A percentile compares a stretch with the other conserved stretches of the same genome.
These are phyloP conservation scores for Trametes hirsuta DNA, from an alignment of 1,284 basidiomycete species.

Conservation along the genomic window DNA sequence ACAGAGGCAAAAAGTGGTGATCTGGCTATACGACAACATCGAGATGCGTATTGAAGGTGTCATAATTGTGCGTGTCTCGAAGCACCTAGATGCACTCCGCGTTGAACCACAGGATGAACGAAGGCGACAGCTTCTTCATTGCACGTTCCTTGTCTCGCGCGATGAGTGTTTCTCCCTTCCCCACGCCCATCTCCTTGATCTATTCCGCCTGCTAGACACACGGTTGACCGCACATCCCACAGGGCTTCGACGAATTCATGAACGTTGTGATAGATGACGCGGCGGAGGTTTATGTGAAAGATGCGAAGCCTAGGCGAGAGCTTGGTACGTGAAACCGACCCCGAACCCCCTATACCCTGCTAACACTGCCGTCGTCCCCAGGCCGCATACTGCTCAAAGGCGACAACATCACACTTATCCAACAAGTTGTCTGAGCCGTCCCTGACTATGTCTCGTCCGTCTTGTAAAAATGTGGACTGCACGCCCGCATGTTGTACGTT, in stretches of 20 bases:
- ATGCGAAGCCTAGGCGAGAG: constrained; percentile 81
- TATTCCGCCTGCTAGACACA: neutral
- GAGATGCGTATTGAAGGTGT: constrained; percentile 97
- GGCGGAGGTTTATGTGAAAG: constrained; percentile 90
- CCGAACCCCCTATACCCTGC: neutral
- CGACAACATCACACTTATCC: constrained; percentile 95
- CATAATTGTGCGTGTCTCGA: constrained; percentile 81
- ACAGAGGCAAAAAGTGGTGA: constrained; percentile 83
- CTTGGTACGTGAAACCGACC: constrained; percentile 56
- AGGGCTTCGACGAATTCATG: constrained; percentile 99
- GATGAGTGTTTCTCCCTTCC: constrained; percentile 21
- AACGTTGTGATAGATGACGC: constrained; percentile 98
- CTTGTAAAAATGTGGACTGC: constrained; percentile 28
- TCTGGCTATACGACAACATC: constrained; percentile 98
- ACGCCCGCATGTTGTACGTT: constrained; percentile 25
- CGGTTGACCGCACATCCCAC: constrained; percentile 28
- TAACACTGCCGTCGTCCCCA: constrained; percentile 35
- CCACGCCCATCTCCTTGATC: constrained; percentile 1
- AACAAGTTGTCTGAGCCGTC: constrained; percentile 56
- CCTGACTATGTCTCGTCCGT: neutral
- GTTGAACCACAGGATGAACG: constrained; percentile 34
- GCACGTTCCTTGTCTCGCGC: constrained; percentile 17
- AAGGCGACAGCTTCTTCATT: constrained; percentile 31
- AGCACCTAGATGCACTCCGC: constrained; percentile 30
- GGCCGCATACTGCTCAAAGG: constrained; percentile 94